Base-by-base conservation (phyloP, 345 rosid genomes). In the Linum usitatissimum region DNA sequence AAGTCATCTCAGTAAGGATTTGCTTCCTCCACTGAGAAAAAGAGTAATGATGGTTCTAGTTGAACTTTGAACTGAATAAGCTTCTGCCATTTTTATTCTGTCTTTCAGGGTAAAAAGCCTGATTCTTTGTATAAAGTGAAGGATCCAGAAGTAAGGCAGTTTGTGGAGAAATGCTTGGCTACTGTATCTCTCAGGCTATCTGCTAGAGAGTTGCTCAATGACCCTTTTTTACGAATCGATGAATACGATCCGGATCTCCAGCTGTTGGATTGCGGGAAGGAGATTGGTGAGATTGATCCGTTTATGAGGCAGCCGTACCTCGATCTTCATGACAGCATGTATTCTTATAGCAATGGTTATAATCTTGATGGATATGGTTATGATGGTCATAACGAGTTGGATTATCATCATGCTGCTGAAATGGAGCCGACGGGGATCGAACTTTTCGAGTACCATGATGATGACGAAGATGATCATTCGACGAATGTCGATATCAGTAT, bases 101-200 rank as follows among this genome's bases (percentile, higher is more conserved):
- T 63, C 4, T 18, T 71, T 57, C 70, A 93, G 99, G 99, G 99
- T 14, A 93, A 79, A 82, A 93, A 81, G 75, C 99, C 99, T 19
- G 87, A 86, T 69, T 86, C 94, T 72, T 74, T 93, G 67, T 84
- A 84, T 69, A 80, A 83, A 75, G 91, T 93, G 69, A 78, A 77
- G 64, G 96, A 93, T 68, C 84, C 81, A 2, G 96, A 93, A 71
- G 94, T 90, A 30, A 79, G 78, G 63, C 76, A 70, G 30, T 90
- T 93, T 64, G 82, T 93, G 48, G 96, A 87, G 74, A 93, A 93
- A 76, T 93, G 99, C 69, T 80, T 93, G 60, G 96, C 91, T 49
- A 84, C 90, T 15, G 94, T 80, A 19, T 80, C 97, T 4, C 81
- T 60, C 38, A 87, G 99, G 72, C 90, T 86, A 61, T 90, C 99